Conservation (phyloP, 148 eudicot species). For the Rhododendron mucronatum region DNA sequence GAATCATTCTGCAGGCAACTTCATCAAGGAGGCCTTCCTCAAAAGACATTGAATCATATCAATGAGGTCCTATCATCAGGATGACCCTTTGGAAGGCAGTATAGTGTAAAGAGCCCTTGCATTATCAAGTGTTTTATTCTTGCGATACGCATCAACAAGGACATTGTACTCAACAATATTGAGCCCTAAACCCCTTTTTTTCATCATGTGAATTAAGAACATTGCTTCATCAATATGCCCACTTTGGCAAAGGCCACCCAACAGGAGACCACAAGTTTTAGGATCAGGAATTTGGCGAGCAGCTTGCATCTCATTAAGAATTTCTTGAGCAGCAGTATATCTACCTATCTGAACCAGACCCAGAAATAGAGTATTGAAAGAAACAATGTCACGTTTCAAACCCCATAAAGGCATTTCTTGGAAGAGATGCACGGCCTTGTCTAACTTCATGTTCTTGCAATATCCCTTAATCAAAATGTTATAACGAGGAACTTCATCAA, state of each 20-base stretch:
- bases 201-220: not conserved
- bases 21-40: not conserved
- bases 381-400: not conserved
- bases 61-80: not conserved
- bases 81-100: not conserved
- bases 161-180: not conserved
- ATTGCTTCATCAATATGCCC: not conserved
- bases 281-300: not conserved
- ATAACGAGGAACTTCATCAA: not conserved
- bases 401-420: not conserved
- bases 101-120: not conserved
- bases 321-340: not conserved
- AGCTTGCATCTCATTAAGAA: slow-evolving; percentile 3
- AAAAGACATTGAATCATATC: not conserved
- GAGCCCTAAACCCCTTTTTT: not conserved
- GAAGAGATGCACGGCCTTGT: slow-evolving; percentile 11
- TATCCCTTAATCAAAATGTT: slow-evolving; percentile 8
- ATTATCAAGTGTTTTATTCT: not conserved
- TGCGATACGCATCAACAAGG: not conserved
- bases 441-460: slow-evolving; percentile 9
- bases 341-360: not conserved
- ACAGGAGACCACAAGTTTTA: not conserved
- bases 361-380: not conserved
- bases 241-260: not conserved
- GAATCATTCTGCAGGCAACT: not conserved